Evolutionary conservation across 352 stramenopile genomes (phyloP).

Genomic region (Stramenopiles sp.): DNA sequence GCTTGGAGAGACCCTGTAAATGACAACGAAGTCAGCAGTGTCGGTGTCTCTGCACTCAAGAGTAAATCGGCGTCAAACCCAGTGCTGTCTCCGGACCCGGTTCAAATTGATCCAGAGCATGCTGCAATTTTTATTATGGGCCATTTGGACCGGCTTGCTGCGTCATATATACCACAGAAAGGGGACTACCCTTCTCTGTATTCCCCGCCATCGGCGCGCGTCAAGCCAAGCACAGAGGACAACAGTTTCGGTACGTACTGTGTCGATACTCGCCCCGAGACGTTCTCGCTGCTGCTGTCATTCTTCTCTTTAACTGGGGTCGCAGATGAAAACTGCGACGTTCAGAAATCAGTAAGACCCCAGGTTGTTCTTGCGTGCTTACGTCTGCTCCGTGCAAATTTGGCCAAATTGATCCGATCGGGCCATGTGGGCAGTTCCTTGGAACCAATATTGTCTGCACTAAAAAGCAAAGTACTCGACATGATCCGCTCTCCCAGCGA

Average conservation of each 20-base stretch:
- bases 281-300: slow-evolving; percentile 24
- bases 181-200: slow-evolving; percentile 8
- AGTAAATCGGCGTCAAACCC: no score
- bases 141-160: neutral
- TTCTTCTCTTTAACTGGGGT: slow-evolving; percentile 22
- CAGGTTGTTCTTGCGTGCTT: slow-evolving; percentile 40
- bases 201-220: neutral
- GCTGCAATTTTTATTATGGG: neutral
- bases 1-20: no score
- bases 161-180: slow-evolving; percentile 23
- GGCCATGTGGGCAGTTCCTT: slow-evolving; percentile 21
- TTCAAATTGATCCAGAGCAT: neutral
- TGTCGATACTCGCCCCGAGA: slow-evolving; percentile 24
- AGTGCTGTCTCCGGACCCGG: neutral
- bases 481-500: neutral
- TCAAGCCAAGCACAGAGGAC: neutral
- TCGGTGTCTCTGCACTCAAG: no score
- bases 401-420: slow-evolving; percentile 40
- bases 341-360: slow-evolving; percentile 22
- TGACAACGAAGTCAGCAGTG: no score
- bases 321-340: slow-evolving; percentile 25
- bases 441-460: neutral
- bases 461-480: neutral
- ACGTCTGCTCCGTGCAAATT: slow-evolving; percentile 46
- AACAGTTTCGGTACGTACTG: slow-evolving; percentile 20